Conservation (phyloP, 1,284 basidiomycete genomes). For the Naganishia albida region DNA sequence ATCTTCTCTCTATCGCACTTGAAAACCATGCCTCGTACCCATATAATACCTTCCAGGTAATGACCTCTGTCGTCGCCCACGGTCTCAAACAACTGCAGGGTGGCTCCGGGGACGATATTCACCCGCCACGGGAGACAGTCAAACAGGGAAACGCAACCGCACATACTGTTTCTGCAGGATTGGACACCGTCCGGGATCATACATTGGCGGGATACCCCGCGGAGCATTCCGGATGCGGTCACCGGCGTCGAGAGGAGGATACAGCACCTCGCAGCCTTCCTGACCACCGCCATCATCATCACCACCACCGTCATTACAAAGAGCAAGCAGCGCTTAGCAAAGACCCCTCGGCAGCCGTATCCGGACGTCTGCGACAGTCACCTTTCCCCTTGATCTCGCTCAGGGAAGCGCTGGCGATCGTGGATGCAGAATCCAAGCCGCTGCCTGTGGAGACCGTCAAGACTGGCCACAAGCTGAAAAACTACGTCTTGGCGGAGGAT, state of each 20-base stretch:
- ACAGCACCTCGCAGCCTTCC: slow-evolving; percentile 44
- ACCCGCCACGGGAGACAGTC: slow-evolving; percentile 47
- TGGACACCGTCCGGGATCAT: slow-evolving; percentile 5
- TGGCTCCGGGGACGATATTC: slow-evolving; percentile 65
- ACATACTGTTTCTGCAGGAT: slow-evolving; percentile 9
- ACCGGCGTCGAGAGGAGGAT: slow-evolving; percentile 14
- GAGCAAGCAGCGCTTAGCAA: slow-evolving; percentile 46
- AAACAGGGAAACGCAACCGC: slow-evolving; percentile 25
- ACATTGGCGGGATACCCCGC: neutral
- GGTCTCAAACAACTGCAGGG: slow-evolving; percentile 74
- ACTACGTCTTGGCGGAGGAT: slow-evolving; percentile 73
- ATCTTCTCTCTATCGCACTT: neutral
- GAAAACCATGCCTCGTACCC: neutral
- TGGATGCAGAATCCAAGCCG: slow-evolving; percentile 7
- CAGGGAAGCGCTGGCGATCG: slow-evolving; percentile 62
- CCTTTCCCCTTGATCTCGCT: slow-evolving; percentile 73
- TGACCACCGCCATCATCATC: slow-evolving; percentile 56
- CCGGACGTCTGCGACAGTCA: slow-evolving; percentile 68
- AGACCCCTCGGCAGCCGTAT: slow-evolving; percentile 50
- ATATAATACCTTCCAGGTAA: slow-evolving; percentile 6
- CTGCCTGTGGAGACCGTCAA: slow-evolving; percentile 40
- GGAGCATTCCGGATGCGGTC: slow-evolving; percentile 15
- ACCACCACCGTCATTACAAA: slow-evolving; percentile 56
- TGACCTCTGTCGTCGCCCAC: slow-evolving; percentile 63
- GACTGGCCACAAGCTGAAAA: slow-evolving; percentile 63